phyloP scores from a whole-genome alignment of 805 yeast genomes.

The Saccharomycopsis sp. region DNA sequence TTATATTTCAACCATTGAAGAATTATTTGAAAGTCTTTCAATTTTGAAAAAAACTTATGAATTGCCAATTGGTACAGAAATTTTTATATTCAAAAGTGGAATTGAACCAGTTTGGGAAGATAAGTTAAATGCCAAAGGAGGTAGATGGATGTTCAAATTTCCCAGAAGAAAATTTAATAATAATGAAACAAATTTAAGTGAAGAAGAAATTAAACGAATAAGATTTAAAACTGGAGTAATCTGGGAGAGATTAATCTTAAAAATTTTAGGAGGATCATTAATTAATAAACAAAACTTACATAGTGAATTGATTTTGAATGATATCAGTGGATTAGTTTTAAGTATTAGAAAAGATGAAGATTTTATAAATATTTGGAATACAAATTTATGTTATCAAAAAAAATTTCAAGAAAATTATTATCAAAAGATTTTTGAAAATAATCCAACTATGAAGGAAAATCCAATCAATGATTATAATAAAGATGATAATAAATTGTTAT shows the following conservation, averaged over 20 bases:
- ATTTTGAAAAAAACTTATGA: conserved; percentile 30
- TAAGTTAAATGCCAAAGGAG: conserved; percentile 48
- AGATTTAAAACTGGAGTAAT: conserved; percentile 28
- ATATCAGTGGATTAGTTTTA: conserved; percentile 49
- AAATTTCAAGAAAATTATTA: conserved; percentile 19
- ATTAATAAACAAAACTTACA: conserved; percentile 33
- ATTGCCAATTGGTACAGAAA: conserved; percentile 38
- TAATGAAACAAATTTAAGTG: conserved; percentile 4
- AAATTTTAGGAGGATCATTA: conserved; percentile 40
- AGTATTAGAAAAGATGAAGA: conserved; percentile 51
- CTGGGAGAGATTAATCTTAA: conserved; percentile 48
- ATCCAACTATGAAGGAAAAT: conserved; percentile 1
- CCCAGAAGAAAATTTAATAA: conserved; percentile 23
- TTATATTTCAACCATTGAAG: conserved; percentile 38
- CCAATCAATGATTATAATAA: neutral
- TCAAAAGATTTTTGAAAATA: conserved; percentile 4
- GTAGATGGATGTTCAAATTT: conserved; percentile 51
- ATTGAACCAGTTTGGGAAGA: conserved; percentile 63
- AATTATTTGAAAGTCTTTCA: conserved; percentile 38
- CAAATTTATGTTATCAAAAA: conserved; percentile 30
- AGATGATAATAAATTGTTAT: conserved; percentile 24
- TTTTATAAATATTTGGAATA: conserved; percentile 53
- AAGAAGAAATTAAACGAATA: conserved; percentile 8
- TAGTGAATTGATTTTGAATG: conserved; percentile 24
- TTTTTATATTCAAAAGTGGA: conserved; percentile 47